Evolutionary conservation across 2,329 filamentous ascomycete genomes (phyloP), one percentile per base, ranked within the genome.

Genomic region (Xylaria sp.): DNA sequence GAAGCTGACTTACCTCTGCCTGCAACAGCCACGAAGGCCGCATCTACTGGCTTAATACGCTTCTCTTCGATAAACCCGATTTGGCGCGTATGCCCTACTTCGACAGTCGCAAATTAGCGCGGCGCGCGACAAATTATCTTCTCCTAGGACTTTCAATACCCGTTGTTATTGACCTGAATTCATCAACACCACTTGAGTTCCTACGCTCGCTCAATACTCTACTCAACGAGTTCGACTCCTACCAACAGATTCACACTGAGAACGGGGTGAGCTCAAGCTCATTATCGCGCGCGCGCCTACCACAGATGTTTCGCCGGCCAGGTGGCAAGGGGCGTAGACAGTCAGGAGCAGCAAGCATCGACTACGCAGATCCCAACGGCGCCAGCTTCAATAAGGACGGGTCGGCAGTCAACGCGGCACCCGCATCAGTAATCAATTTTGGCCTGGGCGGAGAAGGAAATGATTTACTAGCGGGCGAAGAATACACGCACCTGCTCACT

Each of bases 31-130:
- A 99, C 78, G 94, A 98, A 82, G 94, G 95, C 70, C 91, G 94
- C 68, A 90, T 97, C 51, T 98, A 97, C 84, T 98, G 96, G 94
- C 98, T 98, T 85, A 98, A 98, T 82, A 98, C 96, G 0, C 89
- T 97, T 70, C 92, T 97, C 77, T 97, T 97, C 81, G 93, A 94
- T 73, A 92, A 93, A 76, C 81, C 88, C 37, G 94, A 97, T 80
- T 86, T 98, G 41, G 84, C 88, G 61, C 90, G 91, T 77, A 91
- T 98, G 84, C 91, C 95, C 55, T 97, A 94, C 78, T 95, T 97
- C 78, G 92, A 97, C 68, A 84, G 89, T 3, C 90, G 92, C 72
- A 96, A 95, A 78, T 89, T 98, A 58, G 91, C 93, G 70, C 92
- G 94, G 68, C 93, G 96, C 75, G 95, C 96, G 44, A 97, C 94